A percentile compares a stretch with the other conserved stretches of the same genome.
These are phyloP conservation scores for Chlamydomonas reinhardtii DNA, from an alignment of 163 green algal species.

Conservation along the genomic window DNA sequence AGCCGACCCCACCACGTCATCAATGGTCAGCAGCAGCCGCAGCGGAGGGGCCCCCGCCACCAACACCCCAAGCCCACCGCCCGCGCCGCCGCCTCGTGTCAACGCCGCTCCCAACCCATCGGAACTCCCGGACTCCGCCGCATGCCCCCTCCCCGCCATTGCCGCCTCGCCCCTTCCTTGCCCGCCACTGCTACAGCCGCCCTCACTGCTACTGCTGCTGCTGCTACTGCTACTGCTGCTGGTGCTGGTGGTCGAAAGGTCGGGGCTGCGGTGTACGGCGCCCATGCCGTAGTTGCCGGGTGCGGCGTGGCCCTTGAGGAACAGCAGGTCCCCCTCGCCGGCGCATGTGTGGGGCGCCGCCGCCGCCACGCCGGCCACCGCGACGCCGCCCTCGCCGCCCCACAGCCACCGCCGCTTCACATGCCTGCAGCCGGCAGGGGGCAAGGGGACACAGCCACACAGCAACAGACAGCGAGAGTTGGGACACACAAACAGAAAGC, in stretches of 20 bases:
- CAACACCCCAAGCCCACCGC: too few species aligned
- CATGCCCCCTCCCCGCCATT: too few species aligned
- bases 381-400: constrained; percentile 1
- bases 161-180: too few species aligned
- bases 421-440: constrained; percentile 37
- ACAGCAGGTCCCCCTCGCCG: constrained; percentile 38
- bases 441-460: too few species aligned
- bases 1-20: constrained; percentile 41
- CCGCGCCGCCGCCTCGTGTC: too few species aligned
- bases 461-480: too few species aligned
- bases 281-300: constrained; percentile 48
- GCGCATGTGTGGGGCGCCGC: background rate
- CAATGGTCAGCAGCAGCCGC: constrained; percentile 51
- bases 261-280: constrained; percentile 48
- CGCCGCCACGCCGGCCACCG: constrained; percentile 42
- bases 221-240: too few species aligned
- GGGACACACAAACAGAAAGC: too few species aligned
- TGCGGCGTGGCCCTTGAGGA: constrained; percentile 48
- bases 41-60: background rate
- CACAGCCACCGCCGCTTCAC: constrained; percentile 29
- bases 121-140: background rate
- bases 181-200: background rate
- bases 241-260: background rate
- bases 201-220: too few species aligned
- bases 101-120: too few species aligned